Conservation (phyloP, 164 flowering plant species). For the Liquidambar formosana region DNA sequence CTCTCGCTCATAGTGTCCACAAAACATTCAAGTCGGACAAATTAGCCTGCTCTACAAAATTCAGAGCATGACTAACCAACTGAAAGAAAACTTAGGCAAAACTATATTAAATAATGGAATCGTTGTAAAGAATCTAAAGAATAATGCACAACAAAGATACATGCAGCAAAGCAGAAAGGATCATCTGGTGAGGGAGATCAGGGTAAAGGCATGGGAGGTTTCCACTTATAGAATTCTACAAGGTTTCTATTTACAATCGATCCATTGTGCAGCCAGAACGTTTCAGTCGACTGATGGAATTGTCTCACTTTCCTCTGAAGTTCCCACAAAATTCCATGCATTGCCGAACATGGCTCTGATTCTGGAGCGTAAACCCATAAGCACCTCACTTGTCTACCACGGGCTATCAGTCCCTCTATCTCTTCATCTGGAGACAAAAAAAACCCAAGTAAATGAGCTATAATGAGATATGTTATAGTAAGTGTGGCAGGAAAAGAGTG, state of each 20-base stretch:
- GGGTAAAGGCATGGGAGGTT: constrained; percentile 79
- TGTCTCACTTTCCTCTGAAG: constrained; percentile 83
- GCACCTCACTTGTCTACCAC: constrained; percentile 76
- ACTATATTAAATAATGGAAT: not conserved
- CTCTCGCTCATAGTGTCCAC: no score
- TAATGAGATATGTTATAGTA: not conserved
- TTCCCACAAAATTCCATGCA: constrained; percentile 84
- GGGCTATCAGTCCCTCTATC: constrained; percentile 65
- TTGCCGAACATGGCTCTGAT: constrained; percentile 71
- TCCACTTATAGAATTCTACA: constrained; percentile 66
- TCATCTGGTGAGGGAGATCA: constrained; percentile 23
- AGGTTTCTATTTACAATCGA: constrained; percentile 71
- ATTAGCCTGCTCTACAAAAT: not conserved
- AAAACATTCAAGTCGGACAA: no score
- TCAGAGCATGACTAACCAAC: not conserved
- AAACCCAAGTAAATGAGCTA: not conserved
- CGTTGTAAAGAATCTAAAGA: not conserved
- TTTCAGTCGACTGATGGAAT: constrained; percentile 88
- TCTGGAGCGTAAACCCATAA: constrained; percentile 79
- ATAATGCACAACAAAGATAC: not conserved
- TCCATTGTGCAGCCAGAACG: constrained; percentile 94
- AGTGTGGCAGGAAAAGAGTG: not conserved
- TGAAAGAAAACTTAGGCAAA: not conserved
- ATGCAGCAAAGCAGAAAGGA: no score
- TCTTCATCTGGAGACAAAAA: constrained; percentile 53